phyloP scores from a whole-genome alignment of 2,329 filamentous ascomycete genomes.

The Aspergillus texensis region DNA sequence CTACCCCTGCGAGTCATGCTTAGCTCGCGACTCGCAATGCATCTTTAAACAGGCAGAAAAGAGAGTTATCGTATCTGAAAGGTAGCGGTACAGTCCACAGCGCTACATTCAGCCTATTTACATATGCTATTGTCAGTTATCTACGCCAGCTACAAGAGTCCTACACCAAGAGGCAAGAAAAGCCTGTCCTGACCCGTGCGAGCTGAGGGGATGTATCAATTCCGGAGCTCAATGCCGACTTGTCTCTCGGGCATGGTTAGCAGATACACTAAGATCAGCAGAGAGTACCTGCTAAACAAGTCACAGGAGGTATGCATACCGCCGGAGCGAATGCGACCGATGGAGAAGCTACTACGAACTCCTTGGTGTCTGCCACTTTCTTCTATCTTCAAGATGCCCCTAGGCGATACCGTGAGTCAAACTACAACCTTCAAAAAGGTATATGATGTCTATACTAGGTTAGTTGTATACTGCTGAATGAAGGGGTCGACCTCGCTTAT shows the following conservation, averaged over 20 bases:
- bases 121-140: background rate
- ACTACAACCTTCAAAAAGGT: background rate
- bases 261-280: background rate
- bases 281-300: background rate
- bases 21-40: constrained; percentile 7
- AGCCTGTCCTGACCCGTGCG: too few species aligned
- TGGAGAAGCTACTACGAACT: background rate
- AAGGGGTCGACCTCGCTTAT: background rate
- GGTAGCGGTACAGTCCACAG: background rate
- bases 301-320: background rate
- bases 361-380: constrained; percentile 1
- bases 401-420: background rate
- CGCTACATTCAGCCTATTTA: background rate
- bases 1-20: constrained; percentile 12
- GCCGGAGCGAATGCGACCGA: background rate
- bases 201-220: background rate
- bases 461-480: background rate
- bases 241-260: background rate
- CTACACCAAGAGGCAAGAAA: background rate
- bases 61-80: constrained; percentile 6
- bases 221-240: background rate
- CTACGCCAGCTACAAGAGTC: constrained; percentile 1
- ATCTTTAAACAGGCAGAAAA: constrained; percentile 10
- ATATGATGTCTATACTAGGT: background rate
- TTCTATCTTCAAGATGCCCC: constrained; percentile 3